These are phyloP conservation scores for Ormosia semicastrata DNA, from an alignment of 306 rosid genomes.

Conservation along the genomic window DNA sequence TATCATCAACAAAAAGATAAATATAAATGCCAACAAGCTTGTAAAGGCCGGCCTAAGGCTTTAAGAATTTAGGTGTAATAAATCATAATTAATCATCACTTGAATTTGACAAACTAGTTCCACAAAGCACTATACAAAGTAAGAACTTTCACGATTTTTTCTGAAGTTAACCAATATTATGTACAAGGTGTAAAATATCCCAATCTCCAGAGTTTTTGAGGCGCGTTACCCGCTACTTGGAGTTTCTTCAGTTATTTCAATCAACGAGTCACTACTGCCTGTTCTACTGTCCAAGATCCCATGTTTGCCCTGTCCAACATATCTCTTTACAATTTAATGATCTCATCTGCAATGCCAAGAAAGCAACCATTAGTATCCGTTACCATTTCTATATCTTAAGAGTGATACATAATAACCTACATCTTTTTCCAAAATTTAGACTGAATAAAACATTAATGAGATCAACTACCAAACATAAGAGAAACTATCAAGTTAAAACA, in stretches of 20 bases:
- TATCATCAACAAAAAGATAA: neutral
- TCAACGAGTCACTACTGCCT: neutral
- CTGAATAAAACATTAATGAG: neutral
- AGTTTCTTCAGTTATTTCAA: slow-evolving; percentile 7
- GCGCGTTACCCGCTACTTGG: neutral
- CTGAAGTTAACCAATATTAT: neutral
- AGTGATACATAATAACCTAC: neutral
- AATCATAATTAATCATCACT: neutral
- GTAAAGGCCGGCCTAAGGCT: neutral
- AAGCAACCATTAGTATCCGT: neutral
- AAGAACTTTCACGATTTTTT: neutral
- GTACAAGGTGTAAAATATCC: slow-evolving; percentile 5
- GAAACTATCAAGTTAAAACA: slow-evolving; percentile 1
- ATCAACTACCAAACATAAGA: neutral
- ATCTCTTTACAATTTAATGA: neutral
- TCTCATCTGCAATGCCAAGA: slow-evolving; percentile 33
- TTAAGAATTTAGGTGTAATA: neutral
- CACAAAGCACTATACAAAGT: neutral
- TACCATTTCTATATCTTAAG: neutral
- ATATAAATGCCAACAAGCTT: neutral
- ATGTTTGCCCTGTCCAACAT: neutral
- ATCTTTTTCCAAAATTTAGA: neutral
- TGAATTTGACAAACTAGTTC: neutral
- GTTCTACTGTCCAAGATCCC: neutral
- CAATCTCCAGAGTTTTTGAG: neutral